These are phyloP conservation scores for Astragalus membranaceus DNA, from an alignment of 306 rosid genomes.

Conservation along the genomic window DNA sequence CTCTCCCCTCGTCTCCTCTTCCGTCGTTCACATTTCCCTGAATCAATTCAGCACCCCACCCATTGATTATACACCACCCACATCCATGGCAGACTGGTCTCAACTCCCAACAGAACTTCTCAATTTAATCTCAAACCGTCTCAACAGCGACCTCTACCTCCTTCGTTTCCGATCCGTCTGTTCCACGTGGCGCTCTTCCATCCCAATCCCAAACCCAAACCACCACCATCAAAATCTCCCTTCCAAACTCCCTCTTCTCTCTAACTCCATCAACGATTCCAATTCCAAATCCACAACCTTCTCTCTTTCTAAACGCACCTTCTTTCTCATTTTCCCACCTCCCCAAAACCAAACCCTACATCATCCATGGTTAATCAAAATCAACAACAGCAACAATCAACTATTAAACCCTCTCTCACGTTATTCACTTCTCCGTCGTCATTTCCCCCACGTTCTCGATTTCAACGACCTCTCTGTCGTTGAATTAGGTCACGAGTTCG, in stretches of 20 bases:
- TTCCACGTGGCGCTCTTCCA: slow-evolving; percentile 27
- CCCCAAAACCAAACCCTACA: background rate
- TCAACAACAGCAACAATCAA: background rate
- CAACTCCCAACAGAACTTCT: slow-evolving; percentile 23
- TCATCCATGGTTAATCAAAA: slow-evolving; percentile 23
- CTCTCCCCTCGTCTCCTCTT: no score
- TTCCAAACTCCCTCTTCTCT: background rate
- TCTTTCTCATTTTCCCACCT: slow-evolving; percentile 21
- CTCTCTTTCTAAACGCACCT: slow-evolving; percentile 21
- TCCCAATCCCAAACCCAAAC: background rate
- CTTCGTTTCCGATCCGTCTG: slow-evolving; percentile 31
- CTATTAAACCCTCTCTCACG: slow-evolving; percentile 18
- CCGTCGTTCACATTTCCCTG: background rate
- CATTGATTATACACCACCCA: no score
- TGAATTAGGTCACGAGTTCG: slow-evolving; percentile 52
- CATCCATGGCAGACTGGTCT: slow-evolving; percentile 24
- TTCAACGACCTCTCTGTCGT: slow-evolving; percentile 15
- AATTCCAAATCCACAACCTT: background rate
- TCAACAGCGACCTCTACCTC: slow-evolving; percentile 8
- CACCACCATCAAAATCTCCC: background rate
- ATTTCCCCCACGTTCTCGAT: slow-evolving; percentile 35
- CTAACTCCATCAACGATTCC: background rate
- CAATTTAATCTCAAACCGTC: background rate
- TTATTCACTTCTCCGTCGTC: background rate
- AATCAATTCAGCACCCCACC: background rate